Conservation (phyloP, 1,284 basidiomycete genomes). For the Ustilago cynodontis region DNA sequence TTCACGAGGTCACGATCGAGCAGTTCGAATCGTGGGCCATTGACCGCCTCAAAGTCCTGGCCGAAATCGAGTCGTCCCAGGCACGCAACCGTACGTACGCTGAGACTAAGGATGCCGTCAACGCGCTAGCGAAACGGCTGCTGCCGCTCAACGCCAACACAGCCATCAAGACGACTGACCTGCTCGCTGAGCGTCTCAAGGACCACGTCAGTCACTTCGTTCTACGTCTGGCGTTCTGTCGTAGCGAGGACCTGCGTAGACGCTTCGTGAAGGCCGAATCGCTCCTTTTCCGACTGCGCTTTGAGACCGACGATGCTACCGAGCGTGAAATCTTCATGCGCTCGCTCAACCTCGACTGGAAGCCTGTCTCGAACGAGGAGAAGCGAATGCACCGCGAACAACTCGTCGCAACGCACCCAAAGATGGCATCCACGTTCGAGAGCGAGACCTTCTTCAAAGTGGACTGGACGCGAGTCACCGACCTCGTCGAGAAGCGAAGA, state of each 20-base stretch:
- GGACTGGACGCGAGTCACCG: conserved; percentile 90
- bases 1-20: conserved; percentile 91
- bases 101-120: conserved; percentile 79
- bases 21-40: conserved; percentile 95
- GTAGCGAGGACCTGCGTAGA: conserved; percentile 89
- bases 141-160: conserved; percentile 79
- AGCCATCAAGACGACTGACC: conserved; percentile 72
- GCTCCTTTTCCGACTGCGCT: conserved; percentile 85
- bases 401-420: conserved; percentile 71
- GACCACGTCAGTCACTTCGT: conserved; percentile 97
- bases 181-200: conserved; percentile 77
- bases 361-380: conserved; percentile 77
- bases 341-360: conserved; percentile 84
- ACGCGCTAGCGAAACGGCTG: conserved; percentile 77
- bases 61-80: conserved; percentile 92
- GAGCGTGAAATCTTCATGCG: conserved; percentile 82
- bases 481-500: conserved; percentile 86
- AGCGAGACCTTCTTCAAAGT: conserved; percentile 80
- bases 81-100: conserved; percentile 85
- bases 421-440: conserved; percentile 69
- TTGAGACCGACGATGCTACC: conserved; percentile 77
- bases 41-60: conserved; percentile 85
- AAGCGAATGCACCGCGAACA: conserved; percentile 74
- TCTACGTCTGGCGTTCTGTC: conserved; percentile 91
- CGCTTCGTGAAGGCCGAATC: conserved; percentile 92